Base-by-base conservation (phyloP, 2,329 filamentous ascomycete species). In the Onygenales sp. region DNA sequence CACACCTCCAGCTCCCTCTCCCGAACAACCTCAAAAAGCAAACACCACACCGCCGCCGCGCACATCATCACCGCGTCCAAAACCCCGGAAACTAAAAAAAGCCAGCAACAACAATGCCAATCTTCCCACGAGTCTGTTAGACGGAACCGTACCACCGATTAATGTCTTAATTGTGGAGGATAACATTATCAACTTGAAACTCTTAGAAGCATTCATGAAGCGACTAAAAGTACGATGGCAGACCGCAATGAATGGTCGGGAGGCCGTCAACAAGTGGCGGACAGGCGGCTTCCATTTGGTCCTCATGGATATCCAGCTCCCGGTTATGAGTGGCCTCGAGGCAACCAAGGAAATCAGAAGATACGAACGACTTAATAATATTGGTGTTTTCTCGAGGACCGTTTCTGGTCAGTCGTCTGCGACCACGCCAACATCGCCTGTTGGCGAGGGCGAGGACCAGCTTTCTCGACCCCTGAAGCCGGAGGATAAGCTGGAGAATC, bases 101-200 rank as follows among this genome's bases (percentile, higher is more conserved):
- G 69, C 66, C 46, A 57, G 60, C 48, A 66, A 64, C 54, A 64
- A 56, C 53, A 60, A 13, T 5, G 21, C 62, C 64, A 27, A 27
- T 27, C 64, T 86, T 56, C 79, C 80, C 31, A 76, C 84, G 3
- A 84, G 81, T 33, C 78, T 88, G 62, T 79, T 95, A 32, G 89
- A 92, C 60, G 86, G 85, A 52, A 84, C 84, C 1, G 89, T 97
- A 0, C 93, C 93, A 7, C 92, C 93, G 1, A 97, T 98, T 73
- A 97, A 95, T 62, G 91, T 97, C 7, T 78, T 98, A 43, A 95
- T 98, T 56, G 93, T 98, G 11, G 93, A 98, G 74, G 93, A 98
- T 73, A 98, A 98, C 69, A 90, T 93, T 58, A 97, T 98, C 48
- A 98, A 97, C 66, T 76, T 97, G 60, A 88, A 89, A 64, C 83